A percentile compares a stretch with the other conserved stretches of the same genome.
Evolutionary conservation across 208 protist species (phyloP).

Genomic region (Acanthamoeba castellanii): DNA sequence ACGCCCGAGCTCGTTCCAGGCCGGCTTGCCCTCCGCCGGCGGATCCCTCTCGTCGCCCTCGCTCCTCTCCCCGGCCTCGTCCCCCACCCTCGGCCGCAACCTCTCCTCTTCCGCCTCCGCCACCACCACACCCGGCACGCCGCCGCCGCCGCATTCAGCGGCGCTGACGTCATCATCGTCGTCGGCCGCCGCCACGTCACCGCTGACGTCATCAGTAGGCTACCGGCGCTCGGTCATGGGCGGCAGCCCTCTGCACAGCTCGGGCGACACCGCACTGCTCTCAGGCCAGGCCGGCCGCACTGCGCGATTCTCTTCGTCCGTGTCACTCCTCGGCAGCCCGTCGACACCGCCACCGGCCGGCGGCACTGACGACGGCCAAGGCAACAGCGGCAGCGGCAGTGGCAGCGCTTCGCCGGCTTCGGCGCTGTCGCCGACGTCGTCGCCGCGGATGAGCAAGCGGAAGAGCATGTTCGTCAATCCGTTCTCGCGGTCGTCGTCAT

Average conservation of each 20-base stretch:
- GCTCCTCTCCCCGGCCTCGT: too few species aligned
- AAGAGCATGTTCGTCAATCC: conserved; percentile 20
- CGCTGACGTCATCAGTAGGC: too few species aligned
- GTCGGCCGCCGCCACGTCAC: background rate
- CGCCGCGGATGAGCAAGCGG: background rate
- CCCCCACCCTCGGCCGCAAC: background rate
- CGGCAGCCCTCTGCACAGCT: background rate
- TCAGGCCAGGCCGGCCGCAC: too few species aligned
- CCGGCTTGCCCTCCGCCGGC: too few species aligned
- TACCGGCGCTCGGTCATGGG: too few species aligned
- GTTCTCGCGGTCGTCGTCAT: background rate
- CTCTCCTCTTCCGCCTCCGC: too few species aligned
- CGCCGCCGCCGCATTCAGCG: too few species aligned
- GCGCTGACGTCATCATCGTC: too few species aligned
- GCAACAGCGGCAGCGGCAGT: too few species aligned
- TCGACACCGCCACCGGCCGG: background rate
- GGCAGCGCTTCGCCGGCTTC: background rate
- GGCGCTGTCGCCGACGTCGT: background rate
- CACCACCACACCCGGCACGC: too few species aligned
- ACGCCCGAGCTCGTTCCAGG: background rate
- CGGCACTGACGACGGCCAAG: too few species aligned
- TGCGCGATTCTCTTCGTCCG: background rate
- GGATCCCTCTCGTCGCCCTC: too few species aligned
- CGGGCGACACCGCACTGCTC: background rate
- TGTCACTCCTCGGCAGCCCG: background rate